A percentile compares a stretch with the other conserved stretches of the same genome.
phyloP scores from a whole-genome alignment of 1,139 yeast genomes.

The Scheffersomyces quercinus region DNA sequence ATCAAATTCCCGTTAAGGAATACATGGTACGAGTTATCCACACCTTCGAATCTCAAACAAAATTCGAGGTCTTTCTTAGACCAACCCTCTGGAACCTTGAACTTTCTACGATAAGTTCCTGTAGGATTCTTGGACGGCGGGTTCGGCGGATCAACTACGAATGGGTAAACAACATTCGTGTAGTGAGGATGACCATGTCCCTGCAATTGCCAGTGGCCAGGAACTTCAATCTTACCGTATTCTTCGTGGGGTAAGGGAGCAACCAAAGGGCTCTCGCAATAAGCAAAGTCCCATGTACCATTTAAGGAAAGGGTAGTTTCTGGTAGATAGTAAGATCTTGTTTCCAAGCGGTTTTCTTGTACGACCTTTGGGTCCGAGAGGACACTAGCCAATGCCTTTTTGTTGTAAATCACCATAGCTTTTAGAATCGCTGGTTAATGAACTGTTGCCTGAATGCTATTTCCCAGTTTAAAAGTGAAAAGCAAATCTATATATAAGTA shows the following conservation, averaged over 20 bases:
- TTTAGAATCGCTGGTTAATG: too few species aligned
- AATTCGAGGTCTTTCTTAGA: slow-evolving; percentile 7
- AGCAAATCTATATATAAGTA: too few species aligned
- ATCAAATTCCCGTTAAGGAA: slow-evolving; percentile 25
- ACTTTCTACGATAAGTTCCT: slow-evolving; percentile 27
- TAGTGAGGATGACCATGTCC: slow-evolving; percentile 32
- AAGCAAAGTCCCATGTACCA: slow-evolving; percentile 31
- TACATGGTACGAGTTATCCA: slow-evolving; percentile 30
- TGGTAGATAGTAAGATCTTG: slow-evolving; percentile 16
- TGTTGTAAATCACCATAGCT: slow-evolving; percentile 3
- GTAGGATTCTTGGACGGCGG: slow-evolving; percentile 34
- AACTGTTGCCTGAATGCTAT: too few species aligned
- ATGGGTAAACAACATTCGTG: slow-evolving; percentile 30
- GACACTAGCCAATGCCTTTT: slow-evolving; percentile 2
- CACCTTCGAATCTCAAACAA: slow-evolving; percentile 32
- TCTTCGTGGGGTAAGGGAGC: slow-evolving; percentile 19
- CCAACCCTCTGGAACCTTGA: slow-evolving; percentile 16
- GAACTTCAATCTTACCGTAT: slow-evolving; percentile 21
- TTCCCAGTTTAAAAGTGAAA: too few species aligned
- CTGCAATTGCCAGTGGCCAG: slow-evolving; percentile 39
- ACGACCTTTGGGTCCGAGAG: slow-evolving; percentile 13
- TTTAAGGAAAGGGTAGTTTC: slow-evolving; percentile 17
- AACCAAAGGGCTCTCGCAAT: slow-evolving; percentile 16
- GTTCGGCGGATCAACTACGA: slow-evolving; percentile 32
- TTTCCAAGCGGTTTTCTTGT: slow-evolving; percentile 12